These are phyloP conservation scores for Cyclocybe aegerita DNA, from an alignment of 768 basidiomycete species.

Conservation along the genomic window DNA sequence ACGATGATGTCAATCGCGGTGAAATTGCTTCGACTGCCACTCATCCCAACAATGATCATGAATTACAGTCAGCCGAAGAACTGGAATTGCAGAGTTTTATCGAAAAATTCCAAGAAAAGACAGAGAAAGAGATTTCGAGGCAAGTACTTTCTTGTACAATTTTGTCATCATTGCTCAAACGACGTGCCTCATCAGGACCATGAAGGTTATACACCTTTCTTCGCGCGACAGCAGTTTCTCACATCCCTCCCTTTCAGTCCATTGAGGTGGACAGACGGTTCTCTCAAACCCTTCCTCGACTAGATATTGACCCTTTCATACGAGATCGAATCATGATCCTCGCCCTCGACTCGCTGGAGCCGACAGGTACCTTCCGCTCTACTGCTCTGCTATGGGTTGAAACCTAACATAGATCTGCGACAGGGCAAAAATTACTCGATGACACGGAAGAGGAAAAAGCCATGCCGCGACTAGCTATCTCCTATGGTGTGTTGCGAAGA, in stretches of 20 bases:
- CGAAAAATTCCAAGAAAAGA: conserved; percentile 84
- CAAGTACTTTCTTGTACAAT: background rate
- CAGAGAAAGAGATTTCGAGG: conserved; percentile 83
- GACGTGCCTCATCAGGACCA: conserved; percentile 21
- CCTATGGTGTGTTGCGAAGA: conserved; percentile 77
- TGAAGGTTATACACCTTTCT: conserved; percentile 31
- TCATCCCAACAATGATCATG: background rate
- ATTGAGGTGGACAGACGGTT: conserved; percentile 82
- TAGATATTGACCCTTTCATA: conserved; percentile 62
- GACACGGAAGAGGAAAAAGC: conserved; percentile 67
- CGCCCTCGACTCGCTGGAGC: conserved; percentile 21
- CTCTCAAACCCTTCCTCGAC: conserved; percentile 56
- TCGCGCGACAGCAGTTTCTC: background rate
- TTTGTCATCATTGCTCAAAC: background rate
- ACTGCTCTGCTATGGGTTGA: too few relatives aligned
- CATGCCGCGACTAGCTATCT: conserved; percentile 68
- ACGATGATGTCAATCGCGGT: too few relatives aligned
- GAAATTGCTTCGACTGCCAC: background rate
- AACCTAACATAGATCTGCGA: background rate
- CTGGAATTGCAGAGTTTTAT: conserved; percentile 68
- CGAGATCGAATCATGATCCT: conserved; percentile 61
- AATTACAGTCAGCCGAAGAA: conserved; percentile 41
- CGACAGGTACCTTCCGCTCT: background rate
- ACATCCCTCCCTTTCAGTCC: conserved; percentile 39
- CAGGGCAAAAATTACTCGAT: conserved; percentile 40